Evolutionary conservation across 305 asterid genomes (phyloP), one percentile per base, ranked within the genome.

Genomic region (Fraxinus ornus): DNA sequence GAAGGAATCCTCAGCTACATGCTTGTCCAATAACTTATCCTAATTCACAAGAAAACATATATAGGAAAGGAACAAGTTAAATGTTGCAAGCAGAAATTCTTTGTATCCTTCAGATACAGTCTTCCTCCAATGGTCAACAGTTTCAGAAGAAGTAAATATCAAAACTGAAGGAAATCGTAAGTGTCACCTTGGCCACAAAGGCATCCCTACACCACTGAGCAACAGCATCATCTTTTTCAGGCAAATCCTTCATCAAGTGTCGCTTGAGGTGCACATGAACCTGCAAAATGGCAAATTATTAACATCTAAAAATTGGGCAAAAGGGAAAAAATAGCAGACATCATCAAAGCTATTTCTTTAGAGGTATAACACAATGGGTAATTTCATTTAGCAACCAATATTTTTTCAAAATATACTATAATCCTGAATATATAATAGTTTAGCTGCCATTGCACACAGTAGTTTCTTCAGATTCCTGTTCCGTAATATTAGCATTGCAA

Each of bases 141-240:
- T 71, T 4, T 22, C 55, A 49, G 66, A 57, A 70, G 64, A 28
- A 79, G 49, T 68, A 35, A 12, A 70, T 22, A 68, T 79, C 49
- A 70, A 68, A 30, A 28, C 37, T 4, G 75, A 70, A 70, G 3
- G 75, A 28, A 70, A 30, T 70, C 21, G 2, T 4, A 30, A 70
- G 75, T 8, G 71, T 37, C 81, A 94, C 99, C 98, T 96, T 96
- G 83, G 90, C 97, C 8, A 89, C 91, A 78, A 96, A 96, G 77
- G 82, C 82, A 87, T 94, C 99, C 83, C 85, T 91, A 86, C 99
- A 96, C 99, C 99, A 96, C 82, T 94, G 98, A 83, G 98, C 95
- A 87, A 96, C 93, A 21, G 84, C 93, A 36, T 93, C 98, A 77
- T 93, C 98, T 28, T 89, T 87, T 86, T 91, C 98, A 22, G 99